Conservation (phyloP, 495 filamentous ascomycete genomes). For the Neurospora tetrasperma region DNA sequence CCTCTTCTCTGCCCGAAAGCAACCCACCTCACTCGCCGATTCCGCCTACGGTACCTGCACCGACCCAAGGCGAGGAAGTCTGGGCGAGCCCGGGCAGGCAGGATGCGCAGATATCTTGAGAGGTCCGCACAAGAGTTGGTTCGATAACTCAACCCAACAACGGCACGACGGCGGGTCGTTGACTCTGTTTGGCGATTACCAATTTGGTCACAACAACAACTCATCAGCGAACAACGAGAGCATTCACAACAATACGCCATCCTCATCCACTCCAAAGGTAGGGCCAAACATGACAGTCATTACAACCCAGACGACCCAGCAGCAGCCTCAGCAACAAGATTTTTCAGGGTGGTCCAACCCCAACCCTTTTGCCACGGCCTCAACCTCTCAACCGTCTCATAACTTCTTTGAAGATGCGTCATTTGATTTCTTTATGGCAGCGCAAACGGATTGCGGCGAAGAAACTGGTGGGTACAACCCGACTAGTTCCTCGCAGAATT, state of each 20-base stretch:
- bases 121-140: background rate
- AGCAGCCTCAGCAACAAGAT: background rate
- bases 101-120: background rate
- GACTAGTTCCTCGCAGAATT: background rate
- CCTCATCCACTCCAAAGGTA: background rate
- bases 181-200: background rate
- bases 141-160: background rate
- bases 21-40: slow-evolving; percentile 15
- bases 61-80: slow-evolving; percentile 14
- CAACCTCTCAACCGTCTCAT: background rate
- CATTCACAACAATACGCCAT: background rate
- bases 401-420: background rate
- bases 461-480: background rate
- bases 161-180: background rate
- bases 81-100: slow-evolving; percentile 7
- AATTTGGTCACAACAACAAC: background rate
- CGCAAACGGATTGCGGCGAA: background rate
- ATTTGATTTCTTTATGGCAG: background rate
- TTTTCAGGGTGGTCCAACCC: background rate
- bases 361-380: background rate
- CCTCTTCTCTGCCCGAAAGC: slow-evolving; percentile 2
- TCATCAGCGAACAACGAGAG: background rate
- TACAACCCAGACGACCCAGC: background rate
- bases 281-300: background rate
- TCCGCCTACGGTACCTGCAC: slow-evolving; percentile 16